Base-by-base conservation (phyloP, 1,284 basidiomycete species). In the Apiotrichum siamense region DNA sequence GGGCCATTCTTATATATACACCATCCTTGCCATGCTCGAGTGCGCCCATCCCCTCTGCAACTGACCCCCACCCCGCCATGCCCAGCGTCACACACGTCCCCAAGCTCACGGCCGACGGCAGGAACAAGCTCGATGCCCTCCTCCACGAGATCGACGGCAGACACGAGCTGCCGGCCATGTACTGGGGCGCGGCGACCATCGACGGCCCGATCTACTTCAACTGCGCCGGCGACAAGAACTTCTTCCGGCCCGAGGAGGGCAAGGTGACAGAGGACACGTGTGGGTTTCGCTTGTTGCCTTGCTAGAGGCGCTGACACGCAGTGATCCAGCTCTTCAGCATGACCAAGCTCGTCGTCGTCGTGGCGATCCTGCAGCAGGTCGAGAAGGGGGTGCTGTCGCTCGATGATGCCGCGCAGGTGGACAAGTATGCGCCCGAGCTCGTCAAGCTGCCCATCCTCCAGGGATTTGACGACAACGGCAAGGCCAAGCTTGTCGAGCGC, bases 261-360 rank as follows among this genome's bases (percentile, higher is more conserved):
- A 23, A 51, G 39, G 55, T 72, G 3, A 47, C 63, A 25, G 52
- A 54, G 31, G 57, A 67, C 40, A 70, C 68, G 1, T 52, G 70
- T 72, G 51, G 49, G 66, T 52, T n/a, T 15, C 18, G 3, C n/a
- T 18, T 5, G 13, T 12, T 12, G 36, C 36, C 9, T 15, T n/a
- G n/a, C n/a, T n/a, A n/a, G n/a, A n/a, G n/a, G n/a, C n/a, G n/a
- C 13, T 33, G 4, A 21, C 20, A 31, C 58, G 24, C 58, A 56
- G 49, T 27, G 15, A 46, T 57, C 27, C 64, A 63, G 63, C 50
- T 68, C 12, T 63, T 55, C 46, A 69, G 66, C 6, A 62, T 61
- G 55, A 63, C 64, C 31, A 72, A 70, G 52, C 54, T 70, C 4
- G 58, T 70, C 24, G 67, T 65, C 3, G 55, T 56, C 15, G 49